A percentile compares a stretch with the other conserved stretches of the same genome.
These are phyloP conservation scores for Chromera velia DNA, from an alignment of 73 alveolate species.

Conservation along the genomic window DNA sequence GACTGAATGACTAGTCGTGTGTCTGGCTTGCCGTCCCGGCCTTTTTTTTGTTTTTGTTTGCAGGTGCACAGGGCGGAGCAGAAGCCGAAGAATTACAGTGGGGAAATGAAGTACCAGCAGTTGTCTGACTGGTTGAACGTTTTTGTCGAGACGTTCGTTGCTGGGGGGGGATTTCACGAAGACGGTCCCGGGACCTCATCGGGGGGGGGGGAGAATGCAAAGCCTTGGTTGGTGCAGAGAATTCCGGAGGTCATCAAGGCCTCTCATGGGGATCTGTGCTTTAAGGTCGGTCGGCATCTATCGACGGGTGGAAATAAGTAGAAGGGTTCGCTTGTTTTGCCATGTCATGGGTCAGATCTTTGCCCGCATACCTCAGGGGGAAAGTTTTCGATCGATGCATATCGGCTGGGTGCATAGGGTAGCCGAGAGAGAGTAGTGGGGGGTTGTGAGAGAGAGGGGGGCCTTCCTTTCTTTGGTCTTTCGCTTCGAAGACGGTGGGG, in stretches of 20 bases:
- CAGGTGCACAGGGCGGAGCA: conserved; percentile 61
- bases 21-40: no score
- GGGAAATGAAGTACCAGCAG: conserved; percentile 57
- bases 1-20: no score
- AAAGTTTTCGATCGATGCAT: no score
- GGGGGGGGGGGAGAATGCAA: conserved; percentile 57
- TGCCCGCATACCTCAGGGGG: no score
- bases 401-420: no score
- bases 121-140: conserved; percentile 68
- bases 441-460: no score
- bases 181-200: conserved; percentile 45
- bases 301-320: not conserved
- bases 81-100: conserved; percentile 63
- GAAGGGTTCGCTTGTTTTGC: no score
- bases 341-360: no score
- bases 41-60: no score
- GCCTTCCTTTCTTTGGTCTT: no score
- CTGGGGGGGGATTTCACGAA: conserved; percentile 42
- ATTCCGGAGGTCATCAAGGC: conserved; percentile 65
- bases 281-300: conserved; percentile 28
- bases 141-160: conserved; percentile 70
- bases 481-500: no score
- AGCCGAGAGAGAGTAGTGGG: no score
- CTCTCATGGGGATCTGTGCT: conserved; percentile 65
- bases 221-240: conserved; percentile 69